Evolutionary conservation across 1,284 basidiomycete species (phyloP), one percentile per base, ranked within the genome.

Genomic region (Heterobasidion parviporum): DNA sequence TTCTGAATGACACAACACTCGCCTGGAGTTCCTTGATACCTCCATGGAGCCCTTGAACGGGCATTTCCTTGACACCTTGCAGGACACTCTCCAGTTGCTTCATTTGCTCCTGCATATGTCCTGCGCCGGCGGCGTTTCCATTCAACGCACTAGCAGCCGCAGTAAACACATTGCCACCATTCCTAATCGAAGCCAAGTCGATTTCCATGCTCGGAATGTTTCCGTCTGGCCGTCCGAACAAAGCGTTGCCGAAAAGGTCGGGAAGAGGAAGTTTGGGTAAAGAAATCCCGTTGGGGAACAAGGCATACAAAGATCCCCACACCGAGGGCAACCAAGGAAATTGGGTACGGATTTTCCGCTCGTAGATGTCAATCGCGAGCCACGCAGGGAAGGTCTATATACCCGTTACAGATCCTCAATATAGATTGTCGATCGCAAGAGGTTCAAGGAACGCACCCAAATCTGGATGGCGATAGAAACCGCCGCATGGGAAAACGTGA

Each of bases 401-500:
- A 10, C 10, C n/a, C n/a, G 46, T 12, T 3, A 48, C 10, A 26
- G 26, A 18, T 12, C 10, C 14, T 48, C n/a, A 16, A 32, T 12
- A 32, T 32, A 16, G 7, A 10, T 3, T 10, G 10, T 18, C 6
- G 12, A 10, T 16, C 46, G 9, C 12, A 20, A 48, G 46, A 48
- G 26, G 18, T 18, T 10, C 16, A 5, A n/a, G 26, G 20, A n/a
- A 53, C 60, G n/a, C 48, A 61, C 61, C 9, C 38, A 8, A 12
- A 62, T 18, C 10, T 35, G 16, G 48, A 52, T 54, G 12, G 8
- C 38, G 1, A 62, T 1, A 6, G 16, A 16, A 10, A 34, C 9
- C n/a, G 44, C 12, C 33, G 56, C 52, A 12, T 57, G 33, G 3
- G 8, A 14, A 18, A 56, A 44, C 20, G 60, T 61, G 35, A 59